These are phyloP conservation scores for Tuber indicum DNA, from an alignment of 495 filamentous ascomycete species.

Conservation along the genomic window DNA sequence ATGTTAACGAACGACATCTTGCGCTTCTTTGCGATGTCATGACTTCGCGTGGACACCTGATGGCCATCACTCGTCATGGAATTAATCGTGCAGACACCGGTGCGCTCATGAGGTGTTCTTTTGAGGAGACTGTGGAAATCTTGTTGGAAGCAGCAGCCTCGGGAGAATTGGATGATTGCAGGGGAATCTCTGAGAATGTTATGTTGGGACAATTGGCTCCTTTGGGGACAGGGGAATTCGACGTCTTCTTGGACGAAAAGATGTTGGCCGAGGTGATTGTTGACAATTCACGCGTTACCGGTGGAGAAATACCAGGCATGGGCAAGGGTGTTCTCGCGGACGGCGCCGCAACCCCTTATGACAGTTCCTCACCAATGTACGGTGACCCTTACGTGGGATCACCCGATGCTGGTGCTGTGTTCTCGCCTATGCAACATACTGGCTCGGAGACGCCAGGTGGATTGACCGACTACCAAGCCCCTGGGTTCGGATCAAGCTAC, in stretches of 20 bases:
- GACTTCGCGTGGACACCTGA: slow-evolving; percentile 87
- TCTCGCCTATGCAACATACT: slow-evolving; percentile 80
- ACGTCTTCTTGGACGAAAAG: slow-evolving; percentile 83
- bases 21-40: slow-evolving; percentile 96
- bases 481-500: slow-evolving; percentile 46
- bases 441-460: slow-evolving; percentile 70
- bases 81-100: slow-evolving; percentile 98
- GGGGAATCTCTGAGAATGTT: slow-evolving; percentile 96
- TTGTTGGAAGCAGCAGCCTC: slow-evolving; percentile 86
- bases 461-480: slow-evolving; percentile 57
- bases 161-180: slow-evolving; percentile 94
- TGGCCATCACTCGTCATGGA: slow-evolving; percentile 93
- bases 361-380: slow-evolving; percentile 78
- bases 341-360: slow-evolving; percentile 90
- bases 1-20: slow-evolving; percentile 97
- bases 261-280: slow-evolving; percentile 93
- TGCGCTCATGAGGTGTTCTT: slow-evolving; percentile 98
- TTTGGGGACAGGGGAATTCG: slow-evolving; percentile 90
- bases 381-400: slow-evolving; percentile 67
- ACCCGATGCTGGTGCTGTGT: slow-evolving; percentile 69
- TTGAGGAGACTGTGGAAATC: slow-evolving; percentile 99
- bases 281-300: slow-evolving; percentile 66
- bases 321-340: slow-evolving; percentile 66
- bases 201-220: slow-evolving; percentile 97
- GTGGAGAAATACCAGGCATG: slow-evolving; percentile 65